A percentile compares a stretch with the other conserved stretches of the same genome.
Evolutionary conservation across 257 asterid genomes (phyloP).

Genomic region (Plectranthus barbatus): DNA sequence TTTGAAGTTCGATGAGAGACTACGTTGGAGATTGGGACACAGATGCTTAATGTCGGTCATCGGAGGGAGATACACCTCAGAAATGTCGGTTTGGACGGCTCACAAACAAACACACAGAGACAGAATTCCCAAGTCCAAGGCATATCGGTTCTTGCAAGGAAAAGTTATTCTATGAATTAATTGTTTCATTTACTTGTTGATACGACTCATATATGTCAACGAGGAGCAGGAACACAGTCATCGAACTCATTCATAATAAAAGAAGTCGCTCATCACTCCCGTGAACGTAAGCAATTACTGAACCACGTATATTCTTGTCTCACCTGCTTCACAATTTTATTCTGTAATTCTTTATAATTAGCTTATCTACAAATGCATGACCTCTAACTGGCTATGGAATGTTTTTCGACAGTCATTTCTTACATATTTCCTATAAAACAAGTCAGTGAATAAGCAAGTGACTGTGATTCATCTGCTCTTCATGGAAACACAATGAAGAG

Average conservation of each 20-base stretch:
- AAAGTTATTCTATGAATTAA: neutral
- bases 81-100: slow-evolving; percentile 43
- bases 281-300: too few species aligned
- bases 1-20: neutral
- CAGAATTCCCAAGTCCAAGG: too few species aligned
- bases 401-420: neutral
- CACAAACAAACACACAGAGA: too few species aligned
- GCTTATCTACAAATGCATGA: slow-evolving; percentile 1
- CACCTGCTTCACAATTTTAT: too few species aligned
- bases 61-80: slow-evolving; percentile 3
- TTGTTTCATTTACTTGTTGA: neutral
- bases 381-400: slow-evolving; percentile 13
- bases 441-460: slow-evolving; percentile 18
- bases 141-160: neutral
- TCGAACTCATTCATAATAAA: too few species aligned
- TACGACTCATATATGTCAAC: too few species aligned
- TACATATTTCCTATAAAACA: neutral
- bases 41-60: slow-evolving; percentile 8
- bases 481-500: slow-evolving; percentile 3
- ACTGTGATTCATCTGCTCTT: neutral
- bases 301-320: too few species aligned
- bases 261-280: too few species aligned
- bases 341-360: too few species aligned
- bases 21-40: neutral
- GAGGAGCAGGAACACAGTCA: too few species aligned